Evolutionary conservation across 1,284 basidiomycete genomes (phyloP), one percentile per base, ranked within the genome.

Genomic region (Melanopsichium pennsylvanicum): DNA sequence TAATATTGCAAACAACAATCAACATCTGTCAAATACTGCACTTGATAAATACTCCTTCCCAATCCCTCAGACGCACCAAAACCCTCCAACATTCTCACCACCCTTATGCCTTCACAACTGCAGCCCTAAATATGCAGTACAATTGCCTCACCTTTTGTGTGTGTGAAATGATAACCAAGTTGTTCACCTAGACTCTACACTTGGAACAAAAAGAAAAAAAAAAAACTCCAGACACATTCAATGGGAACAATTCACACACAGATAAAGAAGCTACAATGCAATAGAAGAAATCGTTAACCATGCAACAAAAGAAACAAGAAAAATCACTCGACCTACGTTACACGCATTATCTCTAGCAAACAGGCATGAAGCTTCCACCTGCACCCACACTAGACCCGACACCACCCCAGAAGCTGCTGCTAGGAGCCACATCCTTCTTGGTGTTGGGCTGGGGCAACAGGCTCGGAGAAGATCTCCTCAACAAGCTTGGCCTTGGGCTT

Each of bases 321-420:
- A 32, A 26, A 31, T 9, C 4, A 8, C 13, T 13, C 8, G 11
- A 11, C 37, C 27, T n/a, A n/a, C n/a, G n/a, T n/a, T n/a, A n/a
- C n/a, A n/a, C n/a, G n/a, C n/a, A n/a, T n/a, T n/a, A n/a, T n/a
- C n/a, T n/a, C n/a, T n/a, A 69, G 51, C 66, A 69, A 16, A 69
- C 66, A 33, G 66, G 56, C 66, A 69, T 72, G n/a, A 61, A 72
- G 31, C 40, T 63, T 25, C 29, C 40, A n/a, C 54, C 29, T 5
- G 41, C 43, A 35, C 47, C 49, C 3, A 34, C 67, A 34, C 48
- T 39, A 22, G 35, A 38, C n/a, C 67, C 67, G 1, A 70, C 60
- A 7, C 70, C 70, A 21, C 70, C 70, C 70, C 70, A 73, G 55
- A 73, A 73, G 41, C 56, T 59, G 32, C 57, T 47, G 16, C 15